These are phyloP conservation scores for Lotus japonicus DNA, from an alignment of 306 rosid genomes.

Conservation along the genomic window DNA sequence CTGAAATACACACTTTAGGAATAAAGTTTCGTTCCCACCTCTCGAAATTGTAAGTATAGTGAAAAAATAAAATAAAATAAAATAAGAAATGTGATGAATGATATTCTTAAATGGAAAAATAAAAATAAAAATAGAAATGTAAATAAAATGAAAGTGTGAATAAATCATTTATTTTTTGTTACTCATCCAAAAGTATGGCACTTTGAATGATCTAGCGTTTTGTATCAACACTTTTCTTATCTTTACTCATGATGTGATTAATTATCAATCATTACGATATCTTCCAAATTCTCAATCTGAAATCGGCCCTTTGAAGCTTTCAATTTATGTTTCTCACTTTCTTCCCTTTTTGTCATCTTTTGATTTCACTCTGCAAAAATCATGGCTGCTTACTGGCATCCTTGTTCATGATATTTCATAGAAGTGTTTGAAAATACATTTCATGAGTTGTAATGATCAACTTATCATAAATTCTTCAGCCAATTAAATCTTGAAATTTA, in stretches of 20 bases:
- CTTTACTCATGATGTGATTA: too few species aligned
- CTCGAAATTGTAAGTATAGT: too few species aligned
- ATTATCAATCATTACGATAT: background rate
- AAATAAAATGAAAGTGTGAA: too few species aligned
- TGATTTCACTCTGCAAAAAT: background rate
- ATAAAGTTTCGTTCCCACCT: too few species aligned
- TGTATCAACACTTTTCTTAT: background rate
- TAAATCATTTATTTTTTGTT: too few species aligned
- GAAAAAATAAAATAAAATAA: too few species aligned
- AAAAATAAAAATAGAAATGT: too few species aligned
- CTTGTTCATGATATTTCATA: constrained; percentile 16
- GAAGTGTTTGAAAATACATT: constrained; percentile 12
- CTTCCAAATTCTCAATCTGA: background rate
- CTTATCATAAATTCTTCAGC: background rate
- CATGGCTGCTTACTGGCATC: background rate
- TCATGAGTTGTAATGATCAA: background rate
- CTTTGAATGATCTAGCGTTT: background rate
- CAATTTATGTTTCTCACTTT: background rate
- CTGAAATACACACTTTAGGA: too few species aligned
- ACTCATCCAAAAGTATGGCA: background rate
- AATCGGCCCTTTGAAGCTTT: background rate
- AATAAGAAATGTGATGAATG: too few species aligned
- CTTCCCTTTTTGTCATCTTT: background rate
- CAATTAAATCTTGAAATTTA: constrained; percentile 1
- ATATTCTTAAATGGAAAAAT: too few species aligned